These are phyloP conservation scores for Pseudevernia furfuracea DNA, from an alignment of 495 filamentous ascomycete species.

Conservation along the genomic window DNA sequence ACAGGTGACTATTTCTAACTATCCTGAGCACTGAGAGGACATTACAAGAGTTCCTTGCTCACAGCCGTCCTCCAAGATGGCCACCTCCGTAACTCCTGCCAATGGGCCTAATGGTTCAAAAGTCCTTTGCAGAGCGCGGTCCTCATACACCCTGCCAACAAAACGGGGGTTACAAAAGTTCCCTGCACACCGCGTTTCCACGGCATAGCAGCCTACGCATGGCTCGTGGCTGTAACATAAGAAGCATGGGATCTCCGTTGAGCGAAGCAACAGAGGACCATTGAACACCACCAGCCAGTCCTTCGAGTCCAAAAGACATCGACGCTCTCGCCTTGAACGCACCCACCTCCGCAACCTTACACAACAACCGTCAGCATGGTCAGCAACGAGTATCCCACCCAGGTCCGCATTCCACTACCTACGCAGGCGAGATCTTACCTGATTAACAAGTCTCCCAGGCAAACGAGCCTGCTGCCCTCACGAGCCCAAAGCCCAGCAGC, in stretches of 20 bases:
- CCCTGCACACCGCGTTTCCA: not conserved
- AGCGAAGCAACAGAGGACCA: not conserved
- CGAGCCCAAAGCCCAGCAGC: not conserved
- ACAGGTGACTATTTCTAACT: not conserved
- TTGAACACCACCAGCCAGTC: not conserved
- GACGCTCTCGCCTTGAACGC: not conserved
- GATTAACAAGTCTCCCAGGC: not conserved
- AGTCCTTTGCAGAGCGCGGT: not conserved
- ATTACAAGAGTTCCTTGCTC: not conserved
- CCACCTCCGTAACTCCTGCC: not conserved
- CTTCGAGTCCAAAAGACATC: not conserved
- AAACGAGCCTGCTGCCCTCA: not conserved
- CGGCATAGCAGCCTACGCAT: not conserved
- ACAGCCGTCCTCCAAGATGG: not conserved
- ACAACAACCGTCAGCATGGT: not conserved
- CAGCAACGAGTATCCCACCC: not conserved
- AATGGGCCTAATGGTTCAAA: not conserved
- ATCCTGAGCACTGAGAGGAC: not conserved
- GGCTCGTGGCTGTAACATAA: slow-evolving; percentile 4
- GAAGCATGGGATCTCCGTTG: not conserved
- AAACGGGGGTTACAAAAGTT: not conserved
- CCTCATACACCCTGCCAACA: not conserved
- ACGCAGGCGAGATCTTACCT: not conserved
- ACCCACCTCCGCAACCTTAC: not conserved
- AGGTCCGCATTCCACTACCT: not conserved